Evolutionary conservation across 1,284 basidiomycete species (phyloP).

Genomic region (Thecaphora thlaspeos): DNA sequence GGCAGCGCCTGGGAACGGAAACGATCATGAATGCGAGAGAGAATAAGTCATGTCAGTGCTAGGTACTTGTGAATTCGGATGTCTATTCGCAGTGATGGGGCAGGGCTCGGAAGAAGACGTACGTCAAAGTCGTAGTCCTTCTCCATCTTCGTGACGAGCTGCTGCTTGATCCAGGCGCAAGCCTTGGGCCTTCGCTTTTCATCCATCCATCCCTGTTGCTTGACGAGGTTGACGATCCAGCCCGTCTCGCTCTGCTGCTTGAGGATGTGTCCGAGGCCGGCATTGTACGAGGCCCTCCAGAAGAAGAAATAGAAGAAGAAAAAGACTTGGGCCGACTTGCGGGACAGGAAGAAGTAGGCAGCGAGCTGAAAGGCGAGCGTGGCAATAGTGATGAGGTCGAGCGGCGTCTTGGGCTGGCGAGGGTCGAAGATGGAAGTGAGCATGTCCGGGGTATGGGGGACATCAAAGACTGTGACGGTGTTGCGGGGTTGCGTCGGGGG

Average conservation of each 20-base stretch:
- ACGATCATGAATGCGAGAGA: too few species aligned
- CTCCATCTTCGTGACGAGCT: slow-evolving; percentile 88
- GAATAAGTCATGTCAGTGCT: too few species aligned
- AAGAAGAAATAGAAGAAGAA: slow-evolving; percentile 86
- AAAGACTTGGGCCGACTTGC: slow-evolving; percentile 61
- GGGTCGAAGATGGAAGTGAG: slow-evolving; percentile 87
- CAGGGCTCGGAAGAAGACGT: background rate
- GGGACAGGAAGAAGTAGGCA: slow-evolving; percentile 68
- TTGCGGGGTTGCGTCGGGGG: too few species aligned
- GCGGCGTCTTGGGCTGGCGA: slow-evolving; percentile 80
- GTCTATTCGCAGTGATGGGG: too few species aligned
- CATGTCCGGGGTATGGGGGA: slow-evolving; percentile 93
- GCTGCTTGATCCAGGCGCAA: slow-evolving; percentile 77
- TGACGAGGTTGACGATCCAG: slow-evolving; percentile 83
- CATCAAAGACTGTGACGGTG: slow-evolving; percentile 84
- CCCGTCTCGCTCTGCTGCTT: slow-evolving; percentile 89
- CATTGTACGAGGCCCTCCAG: slow-evolving; percentile 89
- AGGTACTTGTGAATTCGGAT: too few species aligned
- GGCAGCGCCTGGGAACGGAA: slow-evolving; percentile 33
- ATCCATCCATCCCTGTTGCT: slow-evolving; percentile 83
- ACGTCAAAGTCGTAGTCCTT: slow-evolving; percentile 82
- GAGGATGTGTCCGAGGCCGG: slow-evolving; percentile 87
- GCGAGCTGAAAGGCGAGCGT: slow-evolving; percentile 76
- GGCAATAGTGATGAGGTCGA: slow-evolving; percentile 81
- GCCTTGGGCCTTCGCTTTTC: slow-evolving; percentile 66